Evolutionary conservation across 2,329 filamentous ascomycete genomes (phyloP).

Genomic region (Sporothrix humicola): DNA sequence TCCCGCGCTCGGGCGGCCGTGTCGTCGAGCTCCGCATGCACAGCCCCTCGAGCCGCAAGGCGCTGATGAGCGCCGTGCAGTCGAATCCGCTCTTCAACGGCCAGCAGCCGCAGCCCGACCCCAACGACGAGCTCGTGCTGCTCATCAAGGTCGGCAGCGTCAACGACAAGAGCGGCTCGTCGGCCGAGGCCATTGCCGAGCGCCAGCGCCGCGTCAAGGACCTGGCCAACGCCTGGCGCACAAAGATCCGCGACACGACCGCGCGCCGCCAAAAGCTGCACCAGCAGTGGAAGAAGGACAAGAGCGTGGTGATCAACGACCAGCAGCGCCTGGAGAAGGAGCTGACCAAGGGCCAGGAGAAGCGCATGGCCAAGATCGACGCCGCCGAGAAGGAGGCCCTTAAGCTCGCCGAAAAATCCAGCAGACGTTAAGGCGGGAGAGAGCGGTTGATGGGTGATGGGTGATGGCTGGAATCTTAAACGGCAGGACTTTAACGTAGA

Average conservation of each 20-base stretch:
- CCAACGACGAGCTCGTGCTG: slow-evolving; percentile 66
- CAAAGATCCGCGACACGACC: slow-evolving; percentile 49
- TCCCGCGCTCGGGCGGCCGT: slow-evolving; percentile 39
- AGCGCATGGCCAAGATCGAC: slow-evolving; percentile 59
- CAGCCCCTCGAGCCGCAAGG: slow-evolving; percentile 36
- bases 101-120: slow-evolving; percentile 53
- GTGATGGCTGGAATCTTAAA: too few species aligned
- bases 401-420: slow-evolving; percentile 46
- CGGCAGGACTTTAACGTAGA: too few species aligned
- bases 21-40: slow-evolving; percentile 40
- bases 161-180: not conserved
- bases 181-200: slow-evolving; percentile 42
- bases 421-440: not conserved
- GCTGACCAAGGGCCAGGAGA: slow-evolving; percentile 59
- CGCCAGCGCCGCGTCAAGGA: slow-evolving; percentile 53
- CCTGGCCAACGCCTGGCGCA: slow-evolving; percentile 57
- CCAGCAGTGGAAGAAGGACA: slow-evolving; percentile 56
- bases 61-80: slow-evolving; percentile 39
- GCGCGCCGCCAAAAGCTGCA: slow-evolving; percentile 55
- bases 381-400: slow-evolving; percentile 56
- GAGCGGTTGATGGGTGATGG: too few species aligned
- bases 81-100: slow-evolving; percentile 37
- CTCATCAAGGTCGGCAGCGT: slow-evolving; percentile 57
- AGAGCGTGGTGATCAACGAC: slow-evolving; percentile 52
- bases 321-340: slow-evolving; percentile 51